Evolutionary conservation across 2,329 filamentous ascomycete species (phyloP).

Genomic region (Geosmithia flava): DNA sequence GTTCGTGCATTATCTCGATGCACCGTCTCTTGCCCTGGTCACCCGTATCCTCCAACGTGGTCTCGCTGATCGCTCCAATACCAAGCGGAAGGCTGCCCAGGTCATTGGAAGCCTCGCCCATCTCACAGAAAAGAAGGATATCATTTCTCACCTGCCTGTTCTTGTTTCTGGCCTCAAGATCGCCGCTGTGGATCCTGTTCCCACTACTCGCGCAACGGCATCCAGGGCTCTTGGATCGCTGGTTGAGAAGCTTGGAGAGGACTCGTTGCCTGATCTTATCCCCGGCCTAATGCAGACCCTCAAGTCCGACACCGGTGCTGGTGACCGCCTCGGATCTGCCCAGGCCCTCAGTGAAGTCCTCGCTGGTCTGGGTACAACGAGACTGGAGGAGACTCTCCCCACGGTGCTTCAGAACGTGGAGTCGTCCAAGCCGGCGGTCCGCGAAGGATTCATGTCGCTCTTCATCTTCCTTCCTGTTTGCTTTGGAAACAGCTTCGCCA

Average conservation of each 20-base stretch:
- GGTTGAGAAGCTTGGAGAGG: conserved; percentile 96
- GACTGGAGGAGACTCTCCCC: conserved; percentile 88
- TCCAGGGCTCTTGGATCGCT: conserved; percentile 91
- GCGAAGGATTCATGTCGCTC: conserved; percentile 98
- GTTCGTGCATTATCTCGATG: conserved; percentile 96
- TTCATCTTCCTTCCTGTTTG: conserved; percentile 99
- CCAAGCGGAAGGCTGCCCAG: conserved; percentile 91
- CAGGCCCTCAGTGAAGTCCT: conserved; percentile 95
- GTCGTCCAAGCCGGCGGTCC: conserved; percentile 77
- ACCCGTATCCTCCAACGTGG: conserved; percentile 93
- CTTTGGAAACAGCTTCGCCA: conserved; percentile 96
- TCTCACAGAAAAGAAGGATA: conserved; percentile 90
- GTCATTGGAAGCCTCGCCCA: conserved; percentile 97
- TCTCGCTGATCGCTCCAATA: conserved; percentile 78
- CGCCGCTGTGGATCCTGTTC: conserved; percentile 89
- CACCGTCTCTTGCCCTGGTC: conserved; percentile 86
- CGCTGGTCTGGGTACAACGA: conserved; percentile 81
- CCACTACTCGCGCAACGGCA: conserved; percentile 88
- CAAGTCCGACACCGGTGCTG: conserved; percentile 92
- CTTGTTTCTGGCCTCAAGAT: conserved; percentile 80
- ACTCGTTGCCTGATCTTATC: conserved; percentile 91
- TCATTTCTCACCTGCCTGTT: conserved; percentile 81
- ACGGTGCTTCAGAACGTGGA: conserved; percentile 94
- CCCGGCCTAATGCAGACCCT: conserved; percentile 95
- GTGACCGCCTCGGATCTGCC: conserved; percentile 88